Percentiles rank a stretch among this genome's conserved stretches.
Conservation (phyloP, 805 yeast species). For the Saccharomycopsis capsularis region DNA sequence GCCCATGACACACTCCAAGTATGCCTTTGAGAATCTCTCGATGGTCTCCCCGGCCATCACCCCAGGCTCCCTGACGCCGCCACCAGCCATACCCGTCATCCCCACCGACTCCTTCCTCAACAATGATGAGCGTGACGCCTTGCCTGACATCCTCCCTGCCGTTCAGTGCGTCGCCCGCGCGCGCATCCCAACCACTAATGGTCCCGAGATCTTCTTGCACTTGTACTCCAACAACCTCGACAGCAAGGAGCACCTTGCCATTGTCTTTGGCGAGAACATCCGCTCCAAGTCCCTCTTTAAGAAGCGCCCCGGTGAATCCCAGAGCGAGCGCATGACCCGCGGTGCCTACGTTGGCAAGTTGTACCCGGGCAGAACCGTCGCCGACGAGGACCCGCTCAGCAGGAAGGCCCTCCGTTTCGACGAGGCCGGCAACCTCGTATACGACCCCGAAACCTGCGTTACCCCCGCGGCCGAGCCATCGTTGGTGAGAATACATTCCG, state of each 20-base stretch:
- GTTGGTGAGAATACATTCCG: conserved; percentile 87
- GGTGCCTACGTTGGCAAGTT: conserved; percentile 93
- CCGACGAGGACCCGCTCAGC: conserved; percentile 50
- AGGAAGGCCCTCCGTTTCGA: conserved; percentile 38
- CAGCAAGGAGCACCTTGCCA: conserved; percentile 90
- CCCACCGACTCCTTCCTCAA: conserved; percentile 7
- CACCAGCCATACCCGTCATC: conserved; percentile 9
- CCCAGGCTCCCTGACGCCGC: conserved; percentile 6
- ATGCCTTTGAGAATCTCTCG: conserved; percentile 14
- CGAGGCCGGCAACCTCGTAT: conserved; percentile 31
- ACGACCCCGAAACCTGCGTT: conserved; percentile 25
- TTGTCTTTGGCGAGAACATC: conserved; percentile 90
- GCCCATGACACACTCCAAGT: too few species aligned
- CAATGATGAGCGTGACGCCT: conserved; percentile 19
- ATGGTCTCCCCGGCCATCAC: conserved; percentile 17
- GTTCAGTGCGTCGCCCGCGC: conserved; percentile 92
- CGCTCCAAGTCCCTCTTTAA: conserved; percentile 68
- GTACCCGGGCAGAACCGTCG: conserved; percentile 74
- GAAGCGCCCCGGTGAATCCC: conserved; percentile 63
- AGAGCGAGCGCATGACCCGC: conserved; percentile 92
- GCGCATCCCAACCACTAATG: conserved; percentile 91
- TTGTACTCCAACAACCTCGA: conserved; percentile 81
- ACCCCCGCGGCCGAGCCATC: conserved; percentile 37
- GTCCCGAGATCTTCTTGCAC: conserved; percentile 90
- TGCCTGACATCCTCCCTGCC: conserved; percentile 62